Evolutionary conservation across 208 protist genomes (phyloP).

Genomic region (Trypanosoma lewisi): DNA sequence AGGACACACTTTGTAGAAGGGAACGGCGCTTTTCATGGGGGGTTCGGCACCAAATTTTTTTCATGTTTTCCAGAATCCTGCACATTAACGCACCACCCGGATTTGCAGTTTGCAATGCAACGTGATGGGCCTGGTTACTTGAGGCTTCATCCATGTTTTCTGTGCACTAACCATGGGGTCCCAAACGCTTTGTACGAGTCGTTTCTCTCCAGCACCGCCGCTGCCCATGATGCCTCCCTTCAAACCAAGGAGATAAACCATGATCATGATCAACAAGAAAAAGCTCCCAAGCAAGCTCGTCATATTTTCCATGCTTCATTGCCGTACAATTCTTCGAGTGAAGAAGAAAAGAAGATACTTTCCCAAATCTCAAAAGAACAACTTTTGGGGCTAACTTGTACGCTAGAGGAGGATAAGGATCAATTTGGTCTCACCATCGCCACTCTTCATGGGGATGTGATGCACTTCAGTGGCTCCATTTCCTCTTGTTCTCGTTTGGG

Average conservation of each 20-base stretch:
- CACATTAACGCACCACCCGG: constrained; percentile 47
- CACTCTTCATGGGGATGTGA: constrained; percentile 15
- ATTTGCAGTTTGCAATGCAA: constrained; percentile 48
- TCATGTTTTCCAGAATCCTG: constrained; percentile 36
- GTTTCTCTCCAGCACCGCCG: background rate
- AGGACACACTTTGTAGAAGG: constrained; percentile 9
- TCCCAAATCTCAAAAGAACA: constrained; percentile 1
- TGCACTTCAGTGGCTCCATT: constrained; percentile 2
- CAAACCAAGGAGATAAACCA: background rate
- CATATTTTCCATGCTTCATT: constrained; percentile 1
- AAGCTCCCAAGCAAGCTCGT: background rate
- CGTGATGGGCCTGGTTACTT: constrained; percentile 17
- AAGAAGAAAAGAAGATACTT: constrained; percentile 3
- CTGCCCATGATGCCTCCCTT: background rate
- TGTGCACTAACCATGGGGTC: constrained; percentile 30
- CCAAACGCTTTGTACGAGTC: constrained; percentile 25
- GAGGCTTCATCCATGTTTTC: constrained; percentile 36
- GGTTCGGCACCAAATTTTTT: constrained; percentile 13
- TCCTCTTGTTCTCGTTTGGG: constrained; percentile 12
- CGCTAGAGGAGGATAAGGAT: constrained; percentile 4
- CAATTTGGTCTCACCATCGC: constrained; percentile 9
- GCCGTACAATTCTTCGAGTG: constrained; percentile 4
- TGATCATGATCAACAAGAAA: too few species aligned
- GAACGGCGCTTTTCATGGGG: background rate
- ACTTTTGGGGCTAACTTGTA: constrained; percentile 14